These are phyloP conservation scores for Rhizophagus clarus DNA, from an alignment of 192 early-diverging fungal species.

Conservation along the genomic window DNA sequence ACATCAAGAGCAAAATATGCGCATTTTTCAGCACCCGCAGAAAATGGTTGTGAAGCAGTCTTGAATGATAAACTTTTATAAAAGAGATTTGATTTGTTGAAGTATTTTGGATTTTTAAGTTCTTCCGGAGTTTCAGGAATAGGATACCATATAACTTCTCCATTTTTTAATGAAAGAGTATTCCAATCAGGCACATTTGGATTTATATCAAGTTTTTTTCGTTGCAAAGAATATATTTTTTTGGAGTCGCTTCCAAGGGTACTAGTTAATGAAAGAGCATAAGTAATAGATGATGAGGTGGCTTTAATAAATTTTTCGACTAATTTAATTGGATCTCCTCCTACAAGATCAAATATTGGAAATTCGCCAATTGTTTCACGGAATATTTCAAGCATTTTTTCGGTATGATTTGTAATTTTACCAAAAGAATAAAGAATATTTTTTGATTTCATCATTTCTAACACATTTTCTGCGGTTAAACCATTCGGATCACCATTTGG, in stretches of 20 bases:
- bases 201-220: constrained; percentile 1
- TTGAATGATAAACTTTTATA: background rate
- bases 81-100: constrained; percentile 3
- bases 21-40: constrained; percentile 15
- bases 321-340: constrained; percentile 19
- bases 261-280: constrained; percentile 20
- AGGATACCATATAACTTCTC: background rate
- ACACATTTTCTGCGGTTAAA: constrained; percentile 25
- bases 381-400: constrained; percentile 29
- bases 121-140: background rate
- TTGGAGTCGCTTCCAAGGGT: background rate
- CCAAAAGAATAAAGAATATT: constrained; percentile 31
- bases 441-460: constrained; percentile 16
- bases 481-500: constrained; percentile 31
- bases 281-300: constrained; percentile 8
- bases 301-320: constrained; percentile 9
- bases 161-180: background rate
- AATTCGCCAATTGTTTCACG: constrained; percentile 26
- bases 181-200: constrained; percentile 11
- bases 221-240: background rate
- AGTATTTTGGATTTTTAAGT: constrained; percentile 9
- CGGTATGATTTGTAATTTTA: constrained; percentile 27
- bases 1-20: constrained; percentile 26
- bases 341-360: constrained; percentile 28
- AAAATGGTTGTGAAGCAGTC: constrained; percentile 17